Evolutionary conservation across 768 basidiomycete species (phyloP).

Genomic region (Boletus vinaceobasis): DNA sequence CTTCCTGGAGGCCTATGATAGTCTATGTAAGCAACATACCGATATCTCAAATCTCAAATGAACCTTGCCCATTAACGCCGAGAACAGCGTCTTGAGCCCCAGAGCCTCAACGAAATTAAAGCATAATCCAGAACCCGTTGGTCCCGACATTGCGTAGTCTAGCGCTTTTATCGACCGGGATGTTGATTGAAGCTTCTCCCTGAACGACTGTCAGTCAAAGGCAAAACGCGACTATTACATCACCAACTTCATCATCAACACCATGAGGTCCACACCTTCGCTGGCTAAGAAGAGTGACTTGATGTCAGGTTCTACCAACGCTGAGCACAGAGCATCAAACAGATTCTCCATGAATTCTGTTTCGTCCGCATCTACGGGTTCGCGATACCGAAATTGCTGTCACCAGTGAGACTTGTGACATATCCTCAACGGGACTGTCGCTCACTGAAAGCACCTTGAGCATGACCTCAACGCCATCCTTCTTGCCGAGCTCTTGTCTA

Average conservation of each 20-base stretch:
- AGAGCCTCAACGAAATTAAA: constrained; percentile 83
- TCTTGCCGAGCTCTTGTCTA: constrained; percentile 62
- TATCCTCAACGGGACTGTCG: constrained; percentile 6
- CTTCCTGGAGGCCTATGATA: constrained; percentile 54
- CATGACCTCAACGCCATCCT: constrained; percentile 73
- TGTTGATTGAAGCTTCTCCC: constrained; percentile 79
- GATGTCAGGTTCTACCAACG: constrained; percentile 71
- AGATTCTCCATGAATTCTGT: constrained; percentile 97
- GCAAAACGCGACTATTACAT: not conserved
- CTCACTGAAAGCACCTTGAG: constrained; percentile 81
- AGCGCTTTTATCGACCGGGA: constrained; percentile 87
- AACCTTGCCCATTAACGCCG: constrained; percentile 93
- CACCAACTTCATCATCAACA: constrained; percentile 93
- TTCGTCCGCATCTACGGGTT: constrained; percentile 87
- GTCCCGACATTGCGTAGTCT: constrained; percentile 85
- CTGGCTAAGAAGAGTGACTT: constrained; percentile 82
- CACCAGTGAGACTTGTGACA: constrained; percentile 11
- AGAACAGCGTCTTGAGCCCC: constrained; percentile 88
- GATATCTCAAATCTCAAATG: constrained; percentile 7
- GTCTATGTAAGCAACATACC: constrained; percentile 8
- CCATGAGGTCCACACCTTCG: constrained; percentile 95
- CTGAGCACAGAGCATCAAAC: constrained; percentile 87
- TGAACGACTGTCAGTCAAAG: constrained; percentile 28
- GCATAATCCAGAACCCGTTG: constrained; percentile 65
- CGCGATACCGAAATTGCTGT: constrained; percentile 83